Evolutionary conservation across 805 yeast species (phyloP).

Genomic region (Yamadazyma scolyti): DNA sequence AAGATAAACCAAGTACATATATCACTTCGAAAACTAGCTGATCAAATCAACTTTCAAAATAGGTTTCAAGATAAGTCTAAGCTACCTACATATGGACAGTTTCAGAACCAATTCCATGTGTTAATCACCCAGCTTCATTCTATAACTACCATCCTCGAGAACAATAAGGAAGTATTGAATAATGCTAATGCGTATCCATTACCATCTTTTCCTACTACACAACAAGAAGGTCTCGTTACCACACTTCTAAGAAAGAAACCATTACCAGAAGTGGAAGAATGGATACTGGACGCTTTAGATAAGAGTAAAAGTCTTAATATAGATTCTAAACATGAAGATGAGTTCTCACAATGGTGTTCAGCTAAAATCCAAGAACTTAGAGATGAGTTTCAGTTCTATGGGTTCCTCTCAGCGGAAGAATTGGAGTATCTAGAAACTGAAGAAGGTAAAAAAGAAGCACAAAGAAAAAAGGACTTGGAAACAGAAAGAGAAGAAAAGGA

Average conservation of each 20-base stretch:
- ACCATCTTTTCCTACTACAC: constrained; percentile 78
- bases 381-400: constrained; percentile 59
- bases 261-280: constrained; percentile 84
- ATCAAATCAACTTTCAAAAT: constrained; percentile 32
- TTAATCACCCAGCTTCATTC: constrained; percentile 79
- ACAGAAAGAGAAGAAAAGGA: constrained; percentile 22
- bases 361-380: constrained; percentile 49
- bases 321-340: constrained; percentile 37
- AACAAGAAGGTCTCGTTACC: constrained; percentile 77
- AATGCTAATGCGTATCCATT: constrained; percentile 80
- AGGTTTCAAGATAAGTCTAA: constrained; percentile 34
- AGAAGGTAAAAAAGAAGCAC: constrained; percentile 28
- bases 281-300: constrained; percentile 52
- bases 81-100: constrained; percentile 51
- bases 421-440: constrained; percentile 24
- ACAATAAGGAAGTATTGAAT: constrained; percentile 54
- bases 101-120: constrained; percentile 83
- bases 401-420: constrained; percentile 55
- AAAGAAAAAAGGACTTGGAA: constrained; percentile 15
- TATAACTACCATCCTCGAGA: constrained; percentile 64
- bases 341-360: constrained; percentile 67
- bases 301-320: constrained; percentile 13
- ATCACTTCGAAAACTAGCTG: constrained; percentile 35
- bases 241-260: constrained; percentile 84
- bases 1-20: constrained; percentile 40